Percentiles rank a stretch among this genome's conserved stretches.
Evolutionary conservation across 176 grass and related monocot genomes (phyloP).

Genomic region (Musa troglodytarum): DNA sequence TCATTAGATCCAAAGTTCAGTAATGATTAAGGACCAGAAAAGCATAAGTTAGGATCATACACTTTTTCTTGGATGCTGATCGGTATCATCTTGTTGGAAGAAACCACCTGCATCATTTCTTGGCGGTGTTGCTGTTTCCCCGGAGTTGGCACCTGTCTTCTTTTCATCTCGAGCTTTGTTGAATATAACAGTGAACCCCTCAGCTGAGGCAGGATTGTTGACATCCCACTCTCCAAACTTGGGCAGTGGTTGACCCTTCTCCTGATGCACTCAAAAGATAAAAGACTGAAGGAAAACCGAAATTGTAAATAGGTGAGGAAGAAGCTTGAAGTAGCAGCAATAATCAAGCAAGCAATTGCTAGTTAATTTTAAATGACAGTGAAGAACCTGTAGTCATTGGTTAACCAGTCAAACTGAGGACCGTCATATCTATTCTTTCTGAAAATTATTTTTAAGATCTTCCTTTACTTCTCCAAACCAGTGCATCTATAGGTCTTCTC

Average conservation of each 20-base stretch:
- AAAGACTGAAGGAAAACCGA: neutral
- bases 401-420: neutral
- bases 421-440: neutral
- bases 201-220: constrained; percentile 43
- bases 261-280: constrained; percentile 14
- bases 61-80: constrained; percentile 29
- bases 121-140: constrained; percentile 4
- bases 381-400: neutral
- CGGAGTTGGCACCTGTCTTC: constrained; percentile 19
- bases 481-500: neutral
- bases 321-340: neutral
- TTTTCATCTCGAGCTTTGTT: constrained; percentile 46
- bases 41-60: constrained; percentile 20
- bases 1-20: neutral
- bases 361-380: neutral
- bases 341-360: neutral
- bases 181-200: constrained; percentile 48
- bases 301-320: neutral
- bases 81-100: constrained; percentile 23
- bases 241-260: constrained; percentile 32
- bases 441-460: neutral
- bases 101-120: constrained; percentile 19
- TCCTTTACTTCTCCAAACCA: neutral
- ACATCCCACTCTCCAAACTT: constrained; percentile 54
- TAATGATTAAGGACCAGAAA: neutral